phyloP scores from a whole-genome alignment of 2,329 filamentous ascomycete species.

The Pseudogymnoascus verrucosus region DNA sequence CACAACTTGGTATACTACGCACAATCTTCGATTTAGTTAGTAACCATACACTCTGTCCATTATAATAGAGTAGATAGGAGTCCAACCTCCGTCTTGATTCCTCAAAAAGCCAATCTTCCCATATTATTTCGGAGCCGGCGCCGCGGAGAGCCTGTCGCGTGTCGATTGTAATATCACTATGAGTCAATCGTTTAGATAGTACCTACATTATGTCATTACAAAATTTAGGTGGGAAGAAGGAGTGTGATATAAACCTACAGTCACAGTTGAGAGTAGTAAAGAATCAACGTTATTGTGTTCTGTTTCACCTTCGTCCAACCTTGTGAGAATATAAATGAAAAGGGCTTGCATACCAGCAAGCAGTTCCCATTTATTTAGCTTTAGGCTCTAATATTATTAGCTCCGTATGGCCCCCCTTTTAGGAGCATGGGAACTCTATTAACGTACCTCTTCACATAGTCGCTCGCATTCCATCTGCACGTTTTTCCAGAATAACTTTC shows the following conservation, averaged over 20 bases:
- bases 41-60: conserved; percentile 2
- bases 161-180: conserved; percentile 15
- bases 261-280: conserved; percentile 30
- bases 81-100: conserved; percentile 33
- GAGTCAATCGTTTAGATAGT: conserved; percentile 15
- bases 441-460: conserved; percentile 29
- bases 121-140: conserved; percentile 22
- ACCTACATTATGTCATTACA: conserved; percentile 13
- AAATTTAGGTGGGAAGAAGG: neutral
- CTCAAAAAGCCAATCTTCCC: conserved; percentile 35
- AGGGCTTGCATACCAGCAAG: conserved; percentile 38
- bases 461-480: conserved; percentile 36
- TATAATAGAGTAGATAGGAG: conserved; percentile 10
- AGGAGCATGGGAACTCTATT: neutral
- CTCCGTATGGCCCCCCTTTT: neutral
- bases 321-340: conserved; percentile 35
- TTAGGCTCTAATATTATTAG: conserved; percentile 22
- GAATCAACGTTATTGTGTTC: conserved; percentile 35
- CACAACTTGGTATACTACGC: conserved; percentile 32
- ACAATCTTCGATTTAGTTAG: conserved; percentile 27
- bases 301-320: conserved; percentile 37
- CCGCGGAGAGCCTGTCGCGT: conserved; percentile 15
- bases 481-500: conserved; percentile 38
- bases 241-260: conserved; percentile 22
- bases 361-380: conserved; percentile 31